A percentile compares a stretch with the other conserved stretches of the same genome.
phyloP scores from a whole-genome alignment of 768 basidiomycete genomes.

The Terana coerulea region DNA sequence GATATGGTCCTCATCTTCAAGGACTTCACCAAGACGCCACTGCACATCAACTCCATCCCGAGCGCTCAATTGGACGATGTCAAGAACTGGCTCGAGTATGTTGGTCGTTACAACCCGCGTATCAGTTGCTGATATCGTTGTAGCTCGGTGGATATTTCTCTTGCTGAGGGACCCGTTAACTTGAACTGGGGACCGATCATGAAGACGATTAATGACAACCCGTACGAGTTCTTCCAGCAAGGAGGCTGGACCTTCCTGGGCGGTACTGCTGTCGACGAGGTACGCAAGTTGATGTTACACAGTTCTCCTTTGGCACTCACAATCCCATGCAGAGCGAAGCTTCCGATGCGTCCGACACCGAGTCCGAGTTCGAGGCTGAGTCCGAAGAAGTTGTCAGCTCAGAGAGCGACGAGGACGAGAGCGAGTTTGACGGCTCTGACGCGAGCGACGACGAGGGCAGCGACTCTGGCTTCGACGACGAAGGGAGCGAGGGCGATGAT shows the following conservation, averaged over 20 bases:
- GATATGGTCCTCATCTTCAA: constrained; percentile 97
- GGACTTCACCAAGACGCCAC: constrained; percentile 87
- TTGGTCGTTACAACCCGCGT: constrained; percentile 14
- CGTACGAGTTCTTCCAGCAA: constrained; percentile 90
- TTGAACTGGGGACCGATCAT: constrained; percentile 98
- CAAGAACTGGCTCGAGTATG: constrained; percentile 98
- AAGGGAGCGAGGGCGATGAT: constrained; percentile 78
- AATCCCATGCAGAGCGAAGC: constrained; percentile 44
- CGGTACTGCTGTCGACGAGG: constrained; percentile 60
- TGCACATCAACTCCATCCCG: constrained; percentile 97
- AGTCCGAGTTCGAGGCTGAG: constrained; percentile 63
- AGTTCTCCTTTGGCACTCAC: background rate
- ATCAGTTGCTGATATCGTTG: constrained; percentile 8
- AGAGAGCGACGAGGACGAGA: constrained; percentile 48
- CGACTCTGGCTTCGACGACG: constrained; percentile 62
- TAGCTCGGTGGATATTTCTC: constrained; percentile 95
- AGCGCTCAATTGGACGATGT: constrained; percentile 90
- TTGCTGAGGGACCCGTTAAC: constrained; percentile 95
- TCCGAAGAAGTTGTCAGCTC: constrained; percentile 39
- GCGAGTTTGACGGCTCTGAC: constrained; percentile 47
- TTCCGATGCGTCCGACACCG: constrained; percentile 61
- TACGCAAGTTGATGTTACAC: constrained; percentile 28
- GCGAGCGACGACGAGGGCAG: constrained; percentile 57
- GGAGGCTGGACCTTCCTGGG: constrained; percentile 96
- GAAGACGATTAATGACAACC: constrained; percentile 97